Evolutionary conservation across 75 land plant genomes (phyloP).

Genomic region (Ceratopteris richardii): DNA sequence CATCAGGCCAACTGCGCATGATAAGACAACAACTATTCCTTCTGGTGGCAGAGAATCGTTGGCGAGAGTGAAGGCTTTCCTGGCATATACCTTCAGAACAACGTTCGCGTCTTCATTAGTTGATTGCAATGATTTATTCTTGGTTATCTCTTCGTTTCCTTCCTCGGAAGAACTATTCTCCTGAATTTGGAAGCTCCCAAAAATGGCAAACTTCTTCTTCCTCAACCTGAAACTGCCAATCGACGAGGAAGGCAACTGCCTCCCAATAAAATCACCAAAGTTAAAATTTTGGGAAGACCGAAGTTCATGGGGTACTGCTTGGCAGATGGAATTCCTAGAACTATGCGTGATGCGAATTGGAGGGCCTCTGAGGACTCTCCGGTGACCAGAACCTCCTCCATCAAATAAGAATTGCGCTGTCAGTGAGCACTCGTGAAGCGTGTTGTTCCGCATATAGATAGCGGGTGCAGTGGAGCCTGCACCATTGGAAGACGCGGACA

Average conservation of each 20-base stretch:
- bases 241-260: not conserved
- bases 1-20: slow-evolving; percentile 78
- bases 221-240: not conserved
- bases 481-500: too few species aligned
- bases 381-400: not conserved
- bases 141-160: not conserved
- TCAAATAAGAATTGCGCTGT: not conserved
- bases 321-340: not conserved
- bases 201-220: not conserved
- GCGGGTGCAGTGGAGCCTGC: too few species aligned
- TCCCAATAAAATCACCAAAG: too few species aligned
- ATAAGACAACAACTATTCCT: slow-evolving; percentile 38
- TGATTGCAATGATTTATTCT: not conserved
- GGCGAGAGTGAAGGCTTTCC: slow-evolving; percentile 13
- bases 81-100: not conserved
- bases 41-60: slow-evolving; percentile 35
- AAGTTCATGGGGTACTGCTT: not conserved
- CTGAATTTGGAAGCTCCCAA: too few species aligned
- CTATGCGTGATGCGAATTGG: not conserved
- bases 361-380: too few species aligned
- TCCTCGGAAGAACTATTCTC: not conserved
- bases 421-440: too few species aligned
- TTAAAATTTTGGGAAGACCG: not conserved
- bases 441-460: too few species aligned
- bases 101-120: not conserved